Base-by-base conservation (phyloP, 768 basidiomycete genomes). In the Phanerochaete carnosa region DNA sequence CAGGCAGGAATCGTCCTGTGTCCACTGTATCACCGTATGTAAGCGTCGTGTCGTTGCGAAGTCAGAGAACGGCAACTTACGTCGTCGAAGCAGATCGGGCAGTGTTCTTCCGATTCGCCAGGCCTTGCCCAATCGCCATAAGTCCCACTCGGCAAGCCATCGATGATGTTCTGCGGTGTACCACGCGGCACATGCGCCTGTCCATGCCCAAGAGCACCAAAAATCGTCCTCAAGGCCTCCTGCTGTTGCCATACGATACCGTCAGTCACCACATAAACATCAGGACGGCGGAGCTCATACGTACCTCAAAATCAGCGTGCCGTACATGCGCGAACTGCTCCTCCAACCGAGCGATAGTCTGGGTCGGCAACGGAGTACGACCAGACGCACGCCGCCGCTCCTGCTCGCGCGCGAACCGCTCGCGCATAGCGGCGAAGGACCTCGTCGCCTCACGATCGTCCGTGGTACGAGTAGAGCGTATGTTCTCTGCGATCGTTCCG, bases 11-110 rank as follows among this genome's bases (percentile, higher is more conserved):
- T 92, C 91, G n/a, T 72, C 70, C 2, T 80, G 75, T 55, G 76
- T 74, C 64, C 93, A 94, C 91, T 93, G 57, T 5, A n/a, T n/a
- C 50, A 62, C 47, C 19, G 47, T 55, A n/a, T 49, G 49, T 59
- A 46, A 65, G 29, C 45, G 2, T 68, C 45, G 67, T 29, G 39
- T 58, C 54, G 33, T 47, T n/a, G 29, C 51, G 56, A n/a, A 11
- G 62, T 49, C 15, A 7, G 37, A 15, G 15, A 39, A 29, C 61
- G 57, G 5, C 16, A 1, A 80, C 89, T 56, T 68, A 91, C 91
- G 73, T 94, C 91, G 62, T 93, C 91, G 63, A 93, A 73, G 68
- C 92, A 94, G 56, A 94, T 93, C 1, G 92, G 90, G 72, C 92
- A 94, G 47, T 90, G 80, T 58, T 82, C 76, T 63, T 93, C 91